These are phyloP conservation scores for Glebionis coronaria DNA, from an alignment of 129 eudicot genomes.

Conservation along the genomic window DNA sequence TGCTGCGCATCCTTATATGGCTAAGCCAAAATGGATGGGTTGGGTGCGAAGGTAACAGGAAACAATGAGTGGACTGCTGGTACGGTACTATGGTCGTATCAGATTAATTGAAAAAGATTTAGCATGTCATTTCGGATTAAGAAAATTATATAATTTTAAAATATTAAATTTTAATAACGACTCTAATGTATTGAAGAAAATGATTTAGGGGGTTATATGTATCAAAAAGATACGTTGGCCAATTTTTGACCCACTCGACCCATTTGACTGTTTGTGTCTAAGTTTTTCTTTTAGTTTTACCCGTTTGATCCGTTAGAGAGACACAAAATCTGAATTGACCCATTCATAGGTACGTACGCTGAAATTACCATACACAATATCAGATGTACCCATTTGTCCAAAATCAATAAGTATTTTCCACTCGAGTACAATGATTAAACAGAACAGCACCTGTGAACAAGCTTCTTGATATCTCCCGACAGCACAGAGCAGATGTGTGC, in stretches of 20 bases:
- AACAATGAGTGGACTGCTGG: too few species aligned
- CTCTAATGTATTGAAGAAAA: background rate
- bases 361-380: background rate
- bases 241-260: background rate
- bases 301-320: background rate
- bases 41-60: background rate
- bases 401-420: background rate
- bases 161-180: background rate
- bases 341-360: background rate
- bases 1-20: background rate
- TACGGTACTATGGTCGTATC: too few species aligned
- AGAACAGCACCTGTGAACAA: constrained; percentile 87
- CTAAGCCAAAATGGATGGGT: background rate
- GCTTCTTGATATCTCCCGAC: constrained; percentile 99
- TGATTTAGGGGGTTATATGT: background rate
- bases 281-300: background rate
- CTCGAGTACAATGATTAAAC: background rate
- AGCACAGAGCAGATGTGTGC: constrained; percentile 96
- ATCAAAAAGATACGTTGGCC: background rate
- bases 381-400: constrained; percentile 4
- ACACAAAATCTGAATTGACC: background rate
- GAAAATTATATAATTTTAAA: background rate
- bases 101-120: too few species aligned
- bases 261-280: background rate
- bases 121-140: background rate